These are phyloP conservation scores for Lasiosphaeria ovina DNA, from an alignment of 495 filamentous ascomycete species.

Conservation along the genomic window DNA sequence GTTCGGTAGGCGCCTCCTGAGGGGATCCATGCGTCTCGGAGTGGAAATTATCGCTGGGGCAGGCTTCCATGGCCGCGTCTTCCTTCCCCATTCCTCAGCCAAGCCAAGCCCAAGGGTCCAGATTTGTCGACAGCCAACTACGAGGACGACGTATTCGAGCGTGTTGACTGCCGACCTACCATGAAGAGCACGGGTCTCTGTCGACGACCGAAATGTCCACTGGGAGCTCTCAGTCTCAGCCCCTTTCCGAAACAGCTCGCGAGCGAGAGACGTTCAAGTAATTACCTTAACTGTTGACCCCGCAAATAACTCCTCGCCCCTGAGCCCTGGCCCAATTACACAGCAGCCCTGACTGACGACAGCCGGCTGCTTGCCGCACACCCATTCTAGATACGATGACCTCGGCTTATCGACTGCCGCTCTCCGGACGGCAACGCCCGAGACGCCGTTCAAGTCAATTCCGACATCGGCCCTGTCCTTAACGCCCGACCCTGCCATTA, in stretches of 20 bases:
- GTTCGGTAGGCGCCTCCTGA: background rate
- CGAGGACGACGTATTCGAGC: too few relatives aligned
- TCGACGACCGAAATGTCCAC: conserved; percentile 5
- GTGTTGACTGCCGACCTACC: background rate
- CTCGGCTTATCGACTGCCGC: conserved; percentile 24
- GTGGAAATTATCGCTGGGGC: background rate
- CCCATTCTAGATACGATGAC: conserved; percentile 20
- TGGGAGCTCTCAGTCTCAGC: conserved; percentile 7
- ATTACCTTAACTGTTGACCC: conserved; percentile 2
- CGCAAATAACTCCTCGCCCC: background rate
- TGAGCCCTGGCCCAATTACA: background rate
- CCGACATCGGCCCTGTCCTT: conserved; percentile 22
- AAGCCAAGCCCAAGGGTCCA: background rate
- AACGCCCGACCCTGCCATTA: conserved; percentile 59
- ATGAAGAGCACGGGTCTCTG: background rate
- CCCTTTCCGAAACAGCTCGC: conserved; percentile 26
- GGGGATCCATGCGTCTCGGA: background rate
- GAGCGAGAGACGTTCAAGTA: conserved; percentile 37
- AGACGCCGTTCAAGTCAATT: conserved; percentile 8
- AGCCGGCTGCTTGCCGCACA: background rate
- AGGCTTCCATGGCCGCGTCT: background rate
- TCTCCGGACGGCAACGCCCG: conserved; percentile 5
- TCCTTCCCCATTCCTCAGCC: background rate
- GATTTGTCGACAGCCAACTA: too few relatives aligned
- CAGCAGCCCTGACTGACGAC: too few relatives aligned